Conservation (phyloP, 768 basidiomycete species). For the Leucosporidium scottii region DNA sequence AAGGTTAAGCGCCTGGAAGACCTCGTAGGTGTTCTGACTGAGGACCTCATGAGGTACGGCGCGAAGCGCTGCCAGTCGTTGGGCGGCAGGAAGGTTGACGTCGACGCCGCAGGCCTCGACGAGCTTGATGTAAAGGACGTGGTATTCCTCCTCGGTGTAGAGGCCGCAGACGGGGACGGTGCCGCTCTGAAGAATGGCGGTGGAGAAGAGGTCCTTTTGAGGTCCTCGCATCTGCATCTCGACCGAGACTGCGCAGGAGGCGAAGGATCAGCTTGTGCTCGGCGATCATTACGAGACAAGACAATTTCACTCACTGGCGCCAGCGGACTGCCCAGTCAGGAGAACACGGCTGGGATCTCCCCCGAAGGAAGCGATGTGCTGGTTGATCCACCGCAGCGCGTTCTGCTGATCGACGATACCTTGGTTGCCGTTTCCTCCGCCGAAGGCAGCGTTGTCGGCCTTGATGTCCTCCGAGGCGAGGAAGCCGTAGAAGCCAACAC, state of each 20-base stretch:
- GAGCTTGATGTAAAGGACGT: conserved; percentile 18
- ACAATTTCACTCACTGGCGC: not conserved
- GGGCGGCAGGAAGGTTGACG: conserved; percentile 1
- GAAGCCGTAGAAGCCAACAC: conserved; percentile 56
- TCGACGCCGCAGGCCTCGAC: conserved; percentile 14
- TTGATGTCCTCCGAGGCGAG: conserved; percentile 20
- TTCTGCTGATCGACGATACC: conserved; percentile 53
- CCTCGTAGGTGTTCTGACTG: conserved; percentile 12
- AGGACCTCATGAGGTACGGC: conserved; percentile 11
- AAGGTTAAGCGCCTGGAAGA: conserved; percentile 15
- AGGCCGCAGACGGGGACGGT: conserved; percentile 23
- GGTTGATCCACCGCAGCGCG: conserved; percentile 55
- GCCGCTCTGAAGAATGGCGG: conserved; percentile 5
- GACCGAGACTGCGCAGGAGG: not conserved
- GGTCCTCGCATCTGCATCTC: not conserved
- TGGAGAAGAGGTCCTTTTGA: conserved; percentile 6
- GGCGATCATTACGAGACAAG: not conserved
- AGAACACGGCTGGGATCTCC: conserved; percentile 55
- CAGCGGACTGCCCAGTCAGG: conserved; percentile 9
- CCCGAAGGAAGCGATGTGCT: conserved; percentile 59
- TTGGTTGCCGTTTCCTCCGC: conserved; percentile 15
- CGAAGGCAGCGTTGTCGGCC: conserved; percentile 9
- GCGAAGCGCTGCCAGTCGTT: conserved; percentile 18
- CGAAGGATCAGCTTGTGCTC: not conserved
- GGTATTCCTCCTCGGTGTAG: conserved; percentile 19